Evolutionary conservation across 2,329 filamentous ascomycete genomes (phyloP).

Genomic region (Verticillium albo-atrum): DNA sequence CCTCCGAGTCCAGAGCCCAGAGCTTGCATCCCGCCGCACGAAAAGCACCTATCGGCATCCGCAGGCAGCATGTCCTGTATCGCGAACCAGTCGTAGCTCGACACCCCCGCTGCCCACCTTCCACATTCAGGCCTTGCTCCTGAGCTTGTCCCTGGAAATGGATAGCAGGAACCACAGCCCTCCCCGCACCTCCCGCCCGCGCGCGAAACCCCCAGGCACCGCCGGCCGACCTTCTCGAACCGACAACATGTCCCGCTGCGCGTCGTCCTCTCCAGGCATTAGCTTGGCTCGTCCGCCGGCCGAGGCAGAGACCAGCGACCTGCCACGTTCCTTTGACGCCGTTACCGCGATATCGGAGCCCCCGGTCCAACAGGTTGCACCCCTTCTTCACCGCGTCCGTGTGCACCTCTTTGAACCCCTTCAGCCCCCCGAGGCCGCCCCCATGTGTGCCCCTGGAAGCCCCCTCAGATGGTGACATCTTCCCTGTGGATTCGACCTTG

Average conservation of each 20-base stretch:
- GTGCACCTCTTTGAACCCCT: not conserved
- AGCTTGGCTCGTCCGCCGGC: not conserved
- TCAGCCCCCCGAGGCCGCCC: not conserved
- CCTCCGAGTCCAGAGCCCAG: not conserved
- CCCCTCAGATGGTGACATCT: not conserved
- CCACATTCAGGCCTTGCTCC: constrained; percentile 1
- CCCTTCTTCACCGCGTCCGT: too few relatives aligned
- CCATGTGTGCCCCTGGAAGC: not conserved
- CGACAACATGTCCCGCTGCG: not conserved
- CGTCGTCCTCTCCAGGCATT: not conserved
- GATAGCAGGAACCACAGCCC: not conserved
- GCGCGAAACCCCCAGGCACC: not conserved
- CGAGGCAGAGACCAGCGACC: not conserved
- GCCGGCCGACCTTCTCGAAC: not conserved
- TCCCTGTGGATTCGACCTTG: not conserved
- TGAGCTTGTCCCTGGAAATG: constrained; percentile 2
- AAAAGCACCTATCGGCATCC: not conserved
- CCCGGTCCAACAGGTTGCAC: not conserved
- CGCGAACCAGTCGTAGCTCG: not conserved
- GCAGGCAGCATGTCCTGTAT: not conserved
- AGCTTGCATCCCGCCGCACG: not conserved
- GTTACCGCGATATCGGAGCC: not conserved
- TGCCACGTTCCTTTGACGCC: not conserved
- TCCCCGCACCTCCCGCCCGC: constrained; percentile 1
- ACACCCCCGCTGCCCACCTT: constrained; percentile 1